A percentile compares a stretch with the other conserved stretches of the same genome.
Evolutionary conservation across 129 eudicot species (phyloP).

Genomic region (Helianthus tuberosus): DNA sequence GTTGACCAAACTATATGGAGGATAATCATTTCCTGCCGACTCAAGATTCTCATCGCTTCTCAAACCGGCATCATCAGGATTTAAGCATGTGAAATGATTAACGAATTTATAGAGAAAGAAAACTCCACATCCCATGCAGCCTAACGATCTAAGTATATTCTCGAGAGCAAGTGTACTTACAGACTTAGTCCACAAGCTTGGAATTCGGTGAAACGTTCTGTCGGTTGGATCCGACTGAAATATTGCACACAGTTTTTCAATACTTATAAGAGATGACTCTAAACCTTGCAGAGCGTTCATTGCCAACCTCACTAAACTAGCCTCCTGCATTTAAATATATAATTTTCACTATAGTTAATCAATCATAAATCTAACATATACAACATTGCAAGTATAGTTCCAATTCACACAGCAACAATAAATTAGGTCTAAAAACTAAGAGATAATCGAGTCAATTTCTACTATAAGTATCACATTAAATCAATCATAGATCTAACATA

Average conservation of each 20-base stretch:
- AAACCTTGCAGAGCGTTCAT: constrained; percentile 91
- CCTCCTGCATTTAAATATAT: constrained; percentile 54
- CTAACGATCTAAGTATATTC: constrained; percentile 73
- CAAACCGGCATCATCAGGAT: constrained; percentile 24
- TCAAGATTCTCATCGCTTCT: constrained; percentile 15
- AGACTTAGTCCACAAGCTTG: constrained; percentile 72
- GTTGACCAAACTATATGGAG: constrained; percentile 64
- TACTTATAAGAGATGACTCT: constrained; percentile 75
- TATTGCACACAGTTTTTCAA: constrained; percentile 54
- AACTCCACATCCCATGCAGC: constrained; percentile 67
- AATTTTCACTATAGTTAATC: not conserved
- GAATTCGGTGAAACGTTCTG: constrained; percentile 71
- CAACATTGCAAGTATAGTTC: not conserved
- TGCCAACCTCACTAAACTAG: constrained; percentile 87
- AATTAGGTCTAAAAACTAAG: not conserved
- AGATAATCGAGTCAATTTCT: too few species aligned
- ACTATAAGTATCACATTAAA: too few species aligned
- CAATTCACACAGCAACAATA: not conserved
- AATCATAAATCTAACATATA: constrained; percentile 8
- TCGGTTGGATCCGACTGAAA: constrained; percentile 77
- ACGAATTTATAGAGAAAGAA: constrained; percentile 66
- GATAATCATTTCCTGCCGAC: constrained; percentile 28
- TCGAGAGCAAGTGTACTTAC: constrained; percentile 78
- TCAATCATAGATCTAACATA: too few species aligned
- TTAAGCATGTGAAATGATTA: constrained; percentile 51